Percentiles rank a stretch among this genome's conserved stretches.
phyloP scores from a whole-genome alignment of 768 basidiomycete genomes.

The Trametes maxima region DNA sequence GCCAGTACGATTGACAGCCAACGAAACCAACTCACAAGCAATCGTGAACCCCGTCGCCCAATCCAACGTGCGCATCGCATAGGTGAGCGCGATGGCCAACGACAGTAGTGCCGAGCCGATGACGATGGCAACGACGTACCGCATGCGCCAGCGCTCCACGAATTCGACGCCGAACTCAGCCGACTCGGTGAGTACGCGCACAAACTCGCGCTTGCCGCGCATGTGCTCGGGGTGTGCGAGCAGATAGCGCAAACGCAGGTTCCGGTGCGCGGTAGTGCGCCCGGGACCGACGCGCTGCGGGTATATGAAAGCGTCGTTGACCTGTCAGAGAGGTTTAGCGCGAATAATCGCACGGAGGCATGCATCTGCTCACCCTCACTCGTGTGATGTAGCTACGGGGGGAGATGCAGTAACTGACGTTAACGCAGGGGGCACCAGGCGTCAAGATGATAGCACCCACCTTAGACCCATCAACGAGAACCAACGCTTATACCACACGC shows the following conservation, averaged over 20 bases:
- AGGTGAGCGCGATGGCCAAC: constrained; percentile 7
- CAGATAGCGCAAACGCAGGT: constrained; percentile 16
- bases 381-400: not conserved
- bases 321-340: not conserved
- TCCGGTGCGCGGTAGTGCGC: not conserved
- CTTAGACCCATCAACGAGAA: constrained; percentile 14
- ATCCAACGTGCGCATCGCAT: not conserved
- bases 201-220: constrained; percentile 14
- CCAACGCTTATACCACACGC: constrained; percentile 8
- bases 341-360: not conserved
- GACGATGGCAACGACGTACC: constrained; percentile 10
- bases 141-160: constrained; percentile 21
- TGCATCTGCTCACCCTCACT: not conserved
- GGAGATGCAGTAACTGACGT: too few species aligned
- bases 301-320: constrained; percentile 6
- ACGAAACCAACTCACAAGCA: constrained; percentile 8
- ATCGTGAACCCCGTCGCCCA: constrained; percentile 20
- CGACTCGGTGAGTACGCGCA: constrained; percentile 10
- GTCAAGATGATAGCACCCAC: not conserved
- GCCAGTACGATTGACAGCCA: not conserved
- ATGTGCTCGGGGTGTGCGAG: constrained; percentile 17
- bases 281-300: constrained; percentile 13
- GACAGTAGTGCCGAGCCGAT: constrained; percentile 8
- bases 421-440: too few species aligned
- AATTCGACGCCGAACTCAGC: constrained; percentile 20